A percentile compares a stretch with the other conserved stretches of the same genome.
Evolutionary conservation across 108 stramenopile genomes (phyloP).

Genomic region (Cyclotella atomus): DNA sequence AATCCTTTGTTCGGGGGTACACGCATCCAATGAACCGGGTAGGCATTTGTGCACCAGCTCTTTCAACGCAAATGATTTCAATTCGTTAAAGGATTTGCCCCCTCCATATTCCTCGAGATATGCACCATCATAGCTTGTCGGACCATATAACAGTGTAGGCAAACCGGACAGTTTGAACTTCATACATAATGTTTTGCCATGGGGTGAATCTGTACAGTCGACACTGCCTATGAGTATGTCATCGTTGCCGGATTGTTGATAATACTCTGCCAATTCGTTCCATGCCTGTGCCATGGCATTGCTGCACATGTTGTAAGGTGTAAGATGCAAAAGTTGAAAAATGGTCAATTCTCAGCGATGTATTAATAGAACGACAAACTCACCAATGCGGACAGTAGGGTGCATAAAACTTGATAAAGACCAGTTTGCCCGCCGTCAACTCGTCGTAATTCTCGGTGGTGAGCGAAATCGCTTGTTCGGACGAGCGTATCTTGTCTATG

Average conservation of each 20-base stretch:
- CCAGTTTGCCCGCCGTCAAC: constrained; percentile 38
- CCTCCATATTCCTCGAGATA: constrained; percentile 61
- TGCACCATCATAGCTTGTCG: constrained; percentile 48
- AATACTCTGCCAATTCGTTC: constrained; percentile 47
- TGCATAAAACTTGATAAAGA: constrained; percentile 48
- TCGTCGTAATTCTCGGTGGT: constrained; percentile 51
- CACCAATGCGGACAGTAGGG: constrained; percentile 55
- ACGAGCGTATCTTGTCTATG: constrained; percentile 39
- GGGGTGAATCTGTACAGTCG: constrained; percentile 47
- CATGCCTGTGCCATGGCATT: constrained; percentile 42
- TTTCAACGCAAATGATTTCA: constrained; percentile 53
- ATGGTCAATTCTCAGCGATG: no score
- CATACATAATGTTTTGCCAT: constrained; percentile 40
- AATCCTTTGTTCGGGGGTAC: constrained; percentile 47
- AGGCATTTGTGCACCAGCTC: constrained; percentile 52
- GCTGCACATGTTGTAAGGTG: no score
- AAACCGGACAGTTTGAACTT: constrained; percentile 52
- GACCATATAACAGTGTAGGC: constrained; percentile 67
- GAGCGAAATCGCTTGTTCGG: constrained; percentile 29
- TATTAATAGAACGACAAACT: no score
- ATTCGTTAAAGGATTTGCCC: constrained; percentile 47
- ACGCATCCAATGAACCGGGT: constrained; percentile 58
- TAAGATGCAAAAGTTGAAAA: no score
- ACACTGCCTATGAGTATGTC: constrained; percentile 44
- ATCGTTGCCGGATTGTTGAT: constrained; percentile 12